A percentile compares a stretch with the other conserved stretches of the same genome.
Evolutionary conservation across 1,284 basidiomycete species (phyloP).

Genomic region (Cutaneotrichosporon cutaneum): DNA sequence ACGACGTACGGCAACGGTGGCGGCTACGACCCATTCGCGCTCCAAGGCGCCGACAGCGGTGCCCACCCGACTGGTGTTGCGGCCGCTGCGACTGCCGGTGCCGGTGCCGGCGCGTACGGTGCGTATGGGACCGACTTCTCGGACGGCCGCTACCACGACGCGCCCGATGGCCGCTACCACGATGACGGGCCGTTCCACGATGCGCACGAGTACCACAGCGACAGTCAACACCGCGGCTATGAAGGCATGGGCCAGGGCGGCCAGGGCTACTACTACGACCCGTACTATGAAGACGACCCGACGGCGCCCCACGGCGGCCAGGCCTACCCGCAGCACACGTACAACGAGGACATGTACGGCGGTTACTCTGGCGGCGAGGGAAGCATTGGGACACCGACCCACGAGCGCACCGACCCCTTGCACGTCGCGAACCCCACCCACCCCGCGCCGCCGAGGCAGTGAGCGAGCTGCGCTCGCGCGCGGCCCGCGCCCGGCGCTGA

Average conservation of each 20-base stretch:
- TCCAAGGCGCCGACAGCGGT: constrained; percentile 24
- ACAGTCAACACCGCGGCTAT: constrained; percentile 15
- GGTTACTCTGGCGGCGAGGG: constrained; percentile 29
- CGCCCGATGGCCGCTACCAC: neutral
- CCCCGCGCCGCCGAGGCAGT: constrained; percentile 1
- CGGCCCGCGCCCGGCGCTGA: neutral
- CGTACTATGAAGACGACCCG: constrained; percentile 19
- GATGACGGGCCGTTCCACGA: constrained; percentile 18
- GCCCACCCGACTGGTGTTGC: constrained; percentile 12
- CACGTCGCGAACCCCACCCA: constrained; percentile 27
- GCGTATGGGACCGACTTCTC: constrained; percentile 14
- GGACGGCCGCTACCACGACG: constrained; percentile 16
- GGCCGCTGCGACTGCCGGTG: constrained; percentile 27
- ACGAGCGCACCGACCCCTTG: constrained; percentile 33
- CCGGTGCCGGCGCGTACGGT: constrained; percentile 13
- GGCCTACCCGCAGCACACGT: constrained; percentile 14
- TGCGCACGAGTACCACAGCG: constrained; percentile 7
- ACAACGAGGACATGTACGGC: constrained; percentile 28
- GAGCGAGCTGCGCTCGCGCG: neutral
- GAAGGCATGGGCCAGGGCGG: constrained; percentile 23
- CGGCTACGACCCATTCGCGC: constrained; percentile 50
- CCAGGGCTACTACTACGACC: constrained; percentile 49
- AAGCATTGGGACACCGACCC: constrained; percentile 33
- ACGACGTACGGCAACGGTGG: constrained; percentile 41
- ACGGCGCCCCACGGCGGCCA: constrained; percentile 30